Evolutionary conservation across 2,329 filamentous ascomycete species (phyloP), one percentile per base, ranked within the genome.

Genomic region (Phyllosticta citrichinensis): DNA sequence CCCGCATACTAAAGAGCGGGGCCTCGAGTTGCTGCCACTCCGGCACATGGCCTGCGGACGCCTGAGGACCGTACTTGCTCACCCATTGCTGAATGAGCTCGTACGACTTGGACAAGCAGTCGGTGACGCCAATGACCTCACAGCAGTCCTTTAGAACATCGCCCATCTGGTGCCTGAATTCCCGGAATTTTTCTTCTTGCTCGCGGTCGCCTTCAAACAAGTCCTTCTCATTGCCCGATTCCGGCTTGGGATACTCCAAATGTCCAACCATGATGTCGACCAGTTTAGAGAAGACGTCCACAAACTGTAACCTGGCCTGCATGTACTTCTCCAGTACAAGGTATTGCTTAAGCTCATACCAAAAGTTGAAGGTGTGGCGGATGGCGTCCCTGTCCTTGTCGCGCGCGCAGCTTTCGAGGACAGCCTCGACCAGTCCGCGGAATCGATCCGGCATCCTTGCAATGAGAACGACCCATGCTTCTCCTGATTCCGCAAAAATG

Each of bases 331-430:
- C 93, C 58, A 99, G 76, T 1, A 92, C 91, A 55, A 99, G 81
- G 72, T 96, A 97, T 73, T 97, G 91, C 79, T 99, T 99, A 55
- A 99, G 82, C 71, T 99, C 94, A 72, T 95, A 97, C 94, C 94
- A 99, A 77, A 99, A 97, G 66, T 85, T 86, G 75, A 99, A 99
- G 0, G 95, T 99, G 68, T 94, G 86, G 59, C 91, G 89, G 64
- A 99, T 91, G 4, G 92, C 91, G 66, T 99, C 94, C 64, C 88
- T 85, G 59, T 97, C 93, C 71, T 86, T 86, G 73, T 99, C 94
- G 66, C 88, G 83, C 11, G 88, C 84, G 63, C 90, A 92, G 70
- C 91, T 96, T 76, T 97, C 92, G n/a, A 97, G 81, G 17, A 99
- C 86, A 6, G 88, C 86, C 68, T 97, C 91, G 11, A 99, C 93